Evolutionary conservation across 2,329 filamentous ascomycete genomes (phyloP), one percentile per base, ranked within the genome.

Genomic region (Claviceps sp.): DNA sequence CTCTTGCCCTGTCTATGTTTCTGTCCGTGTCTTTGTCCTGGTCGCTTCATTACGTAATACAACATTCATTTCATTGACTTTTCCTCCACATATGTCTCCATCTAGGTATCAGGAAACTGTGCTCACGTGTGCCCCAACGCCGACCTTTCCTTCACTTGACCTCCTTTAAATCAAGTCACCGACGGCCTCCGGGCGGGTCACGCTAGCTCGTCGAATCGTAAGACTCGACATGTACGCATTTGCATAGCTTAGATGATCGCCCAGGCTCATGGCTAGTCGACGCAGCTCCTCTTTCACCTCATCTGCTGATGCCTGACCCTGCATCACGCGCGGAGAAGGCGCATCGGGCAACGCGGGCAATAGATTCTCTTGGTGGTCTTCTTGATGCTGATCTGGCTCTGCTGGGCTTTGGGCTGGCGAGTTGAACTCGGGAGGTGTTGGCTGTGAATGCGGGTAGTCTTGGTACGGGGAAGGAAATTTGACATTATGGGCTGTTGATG

Each of bases 211-310:
- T 8, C 66, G 63, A 30, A 70, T 58, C 1, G 68, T 67, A 56
- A 76, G 60, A 9, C 63, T 65, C 0, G 66, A 68, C 18, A 77
- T 62, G 51, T 72, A 73, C 40, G 66, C 64, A 38, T 74, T 73
- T 14, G 72, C 70, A 24, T 72, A 57, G 11, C 65, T 68, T 4
- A 77, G 62, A 51, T 77, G 74, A n/a, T 76, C 73, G 5, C 70
- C 65, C 3, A 77, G 63, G 52, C 69, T 72, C 62, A 72, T 72
- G 14, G 75, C 70, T 54, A 81, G 65, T 18, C 72, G 69, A 8
- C 76, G 70, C 55, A 81, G 67, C 57, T 74, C 69, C 52, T 73
- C 70, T 44, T 73, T 73, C 20, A 77, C 73, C 47, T 79, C 77
- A 24, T 73, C 71, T 4, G 68, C 62, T 0, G 73, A 72, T 0